Percentiles rank a stretch among this genome's conserved stretches.
Conservation (phyloP, 2,329 filamentous ascomycete genomes). For the Aspergillus jensenii region DNA sequence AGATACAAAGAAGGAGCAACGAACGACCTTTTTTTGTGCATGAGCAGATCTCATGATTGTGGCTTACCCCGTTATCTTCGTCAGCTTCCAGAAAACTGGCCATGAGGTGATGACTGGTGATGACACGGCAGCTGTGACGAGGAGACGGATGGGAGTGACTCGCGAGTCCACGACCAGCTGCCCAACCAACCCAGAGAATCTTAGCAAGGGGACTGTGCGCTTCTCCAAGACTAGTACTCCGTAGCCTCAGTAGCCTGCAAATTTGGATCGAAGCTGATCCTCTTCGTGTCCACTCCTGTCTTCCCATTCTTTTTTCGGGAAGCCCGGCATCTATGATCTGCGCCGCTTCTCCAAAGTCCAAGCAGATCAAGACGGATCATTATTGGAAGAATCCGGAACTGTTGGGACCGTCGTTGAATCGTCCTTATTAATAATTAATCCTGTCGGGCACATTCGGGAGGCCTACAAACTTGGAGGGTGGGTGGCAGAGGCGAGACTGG, state of each 20-base stretch:
- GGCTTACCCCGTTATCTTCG: constrained; percentile 11
- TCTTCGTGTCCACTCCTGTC: not conserved
- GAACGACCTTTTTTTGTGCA: not conserved
- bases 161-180: constrained; percentile 3
- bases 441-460: not conserved
- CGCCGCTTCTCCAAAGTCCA: not conserved
- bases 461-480: not conserved
- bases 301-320: not conserved
- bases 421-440: not conserved
- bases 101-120: not conserved
- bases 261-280: constrained; percentile 1
- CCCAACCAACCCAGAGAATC: constrained; percentile 7
- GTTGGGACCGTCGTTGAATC: not conserved
- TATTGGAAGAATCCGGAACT: not conserved
- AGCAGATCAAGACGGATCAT: not conserved
- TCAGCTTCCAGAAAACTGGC: constrained; percentile 17
- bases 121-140: constrained; percentile 21
- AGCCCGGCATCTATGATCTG: not conserved
- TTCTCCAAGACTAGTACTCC: not conserved
- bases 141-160: constrained; percentile 14
- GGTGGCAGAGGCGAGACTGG: not conserved
- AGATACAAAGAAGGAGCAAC: not conserved
- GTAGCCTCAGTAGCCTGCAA: constrained; percentile 6
- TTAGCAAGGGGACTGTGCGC: constrained; percentile 21
- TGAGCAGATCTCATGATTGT: constrained; percentile 1